Evolutionary conservation across 306 rosid genomes (phyloP).

Genomic region (Citrullus colocynthis): DNA sequence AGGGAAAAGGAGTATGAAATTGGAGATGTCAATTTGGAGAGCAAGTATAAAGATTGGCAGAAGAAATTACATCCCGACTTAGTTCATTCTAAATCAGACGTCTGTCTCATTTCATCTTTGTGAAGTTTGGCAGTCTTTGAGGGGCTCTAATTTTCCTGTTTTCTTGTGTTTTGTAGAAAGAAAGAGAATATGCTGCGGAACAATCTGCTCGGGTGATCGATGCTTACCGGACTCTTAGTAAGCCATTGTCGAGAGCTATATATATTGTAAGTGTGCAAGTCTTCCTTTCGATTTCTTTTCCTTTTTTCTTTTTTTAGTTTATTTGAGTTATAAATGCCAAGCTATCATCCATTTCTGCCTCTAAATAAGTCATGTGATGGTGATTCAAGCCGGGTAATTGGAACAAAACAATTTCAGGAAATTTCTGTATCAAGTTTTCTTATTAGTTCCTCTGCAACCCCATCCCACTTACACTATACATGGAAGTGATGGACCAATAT

Average conservation of each 20-base stretch:
- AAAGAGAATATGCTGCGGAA: constrained; percentile 78
- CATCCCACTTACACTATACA: background rate
- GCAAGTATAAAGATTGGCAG: constrained; percentile 88
- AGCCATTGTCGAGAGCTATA: constrained; percentile 67
- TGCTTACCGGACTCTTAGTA: constrained; percentile 69
- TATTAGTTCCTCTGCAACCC: background rate
- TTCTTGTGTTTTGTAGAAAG: constrained; percentile 37
- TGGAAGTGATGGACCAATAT: background rate
- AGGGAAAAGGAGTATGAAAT: constrained; percentile 69
- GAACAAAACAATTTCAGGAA: background rate
- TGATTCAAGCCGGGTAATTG: background rate
- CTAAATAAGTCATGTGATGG: background rate
- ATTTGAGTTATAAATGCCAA: background rate
- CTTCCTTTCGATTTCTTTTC: background rate
- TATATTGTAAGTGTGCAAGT: constrained; percentile 49
- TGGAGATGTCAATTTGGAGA: constrained; percentile 50
- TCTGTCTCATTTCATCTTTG: constrained; percentile 14
- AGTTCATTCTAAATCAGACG: constrained; percentile 92
- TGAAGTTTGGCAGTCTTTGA: background rate
- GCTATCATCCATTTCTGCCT: background rate
- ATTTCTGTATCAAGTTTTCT: background rate
- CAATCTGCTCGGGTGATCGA: constrained; percentile 89
- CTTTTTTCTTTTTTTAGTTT: background rate
- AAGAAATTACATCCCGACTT: constrained; percentile 93
- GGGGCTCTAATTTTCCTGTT: background rate